Evolutionary conservation across 768 basidiomycete genomes (phyloP).

Genomic region (Russula brevipes): DNA sequence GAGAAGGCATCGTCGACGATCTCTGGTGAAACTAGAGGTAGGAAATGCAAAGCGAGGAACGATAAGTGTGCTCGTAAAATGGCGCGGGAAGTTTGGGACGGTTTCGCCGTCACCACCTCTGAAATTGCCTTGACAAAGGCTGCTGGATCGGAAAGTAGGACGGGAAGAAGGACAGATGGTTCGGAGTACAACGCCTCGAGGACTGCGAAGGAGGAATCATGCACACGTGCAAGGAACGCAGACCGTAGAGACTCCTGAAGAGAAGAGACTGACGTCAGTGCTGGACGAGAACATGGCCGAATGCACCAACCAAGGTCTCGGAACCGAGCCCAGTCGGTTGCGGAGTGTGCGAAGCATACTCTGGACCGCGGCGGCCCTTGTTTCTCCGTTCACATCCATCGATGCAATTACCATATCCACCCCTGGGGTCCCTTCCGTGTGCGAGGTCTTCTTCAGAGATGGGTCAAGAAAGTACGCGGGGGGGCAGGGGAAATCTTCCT

Average conservation of each 20-base stretch:
- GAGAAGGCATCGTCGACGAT: constrained; percentile 36
- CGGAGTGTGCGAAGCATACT: constrained; percentile 44
- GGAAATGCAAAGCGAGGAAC: constrained; percentile 51
- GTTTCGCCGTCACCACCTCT: constrained; percentile 31
- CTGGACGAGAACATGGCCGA: background rate
- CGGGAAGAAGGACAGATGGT: constrained; percentile 42
- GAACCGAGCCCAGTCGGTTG: constrained; percentile 29
- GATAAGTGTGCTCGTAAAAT: constrained; percentile 53
- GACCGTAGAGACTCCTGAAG: constrained; percentile 52
- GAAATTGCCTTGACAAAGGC: constrained; percentile 46
- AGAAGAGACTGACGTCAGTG: background rate
- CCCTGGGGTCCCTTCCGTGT: constrained; percentile 9
- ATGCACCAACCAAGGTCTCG: constrained; percentile 41
- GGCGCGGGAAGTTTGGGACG: constrained; percentile 37
- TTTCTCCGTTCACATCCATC: constrained; percentile 53
- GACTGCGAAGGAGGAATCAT: constrained; percentile 58
- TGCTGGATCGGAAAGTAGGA: constrained; percentile 39
- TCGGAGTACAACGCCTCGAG: constrained; percentile 62
- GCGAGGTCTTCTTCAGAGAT: constrained; percentile 14
- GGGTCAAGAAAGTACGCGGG: background rate
- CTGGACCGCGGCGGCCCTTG: constrained; percentile 56
- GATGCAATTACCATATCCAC: constrained; percentile 49
- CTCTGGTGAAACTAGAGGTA: constrained; percentile 29
- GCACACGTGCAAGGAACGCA: constrained; percentile 62
- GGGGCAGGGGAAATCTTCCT: constrained; percentile 18